phyloP scores from a whole-genome alignment of 192 early-diverging fungal genomes.

The Backusella australiensis region DNA sequence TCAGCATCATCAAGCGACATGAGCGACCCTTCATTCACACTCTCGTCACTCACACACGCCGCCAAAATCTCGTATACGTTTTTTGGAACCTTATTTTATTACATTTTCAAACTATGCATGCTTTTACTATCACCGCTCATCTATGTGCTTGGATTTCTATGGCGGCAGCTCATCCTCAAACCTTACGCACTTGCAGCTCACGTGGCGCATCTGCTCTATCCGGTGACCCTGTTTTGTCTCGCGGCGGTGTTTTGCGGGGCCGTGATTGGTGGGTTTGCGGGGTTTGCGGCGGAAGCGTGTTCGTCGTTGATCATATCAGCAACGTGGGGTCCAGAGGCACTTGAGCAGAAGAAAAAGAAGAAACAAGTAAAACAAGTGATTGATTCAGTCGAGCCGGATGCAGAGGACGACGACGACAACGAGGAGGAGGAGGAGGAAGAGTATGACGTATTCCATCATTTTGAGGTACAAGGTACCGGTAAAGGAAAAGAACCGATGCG shows the following conservation, averaged over 20 bases:
- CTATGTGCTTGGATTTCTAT: neutral
- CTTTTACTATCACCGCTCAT: neutral
- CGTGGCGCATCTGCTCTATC: conserved; percentile 24
- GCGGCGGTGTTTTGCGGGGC: conserved; percentile 24
- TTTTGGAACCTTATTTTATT: neutral
- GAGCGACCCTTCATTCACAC: too few species aligned
- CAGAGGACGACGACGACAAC: neutral
- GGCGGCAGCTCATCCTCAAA: neutral
- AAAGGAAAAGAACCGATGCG: neutral
- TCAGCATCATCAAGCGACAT: neutral
- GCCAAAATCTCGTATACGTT: neutral
- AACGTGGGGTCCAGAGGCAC: conserved; percentile 22
- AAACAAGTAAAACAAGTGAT: neutral
- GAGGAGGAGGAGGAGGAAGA: neutral
- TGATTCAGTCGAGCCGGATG: neutral
- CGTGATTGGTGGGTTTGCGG: conserved; percentile 33
- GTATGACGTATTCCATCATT: neutral
- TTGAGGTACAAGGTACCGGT: neutral
- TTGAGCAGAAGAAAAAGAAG: neutral
- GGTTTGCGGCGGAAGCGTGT: conserved; percentile 27
- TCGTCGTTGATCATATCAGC: conserved; percentile 23
- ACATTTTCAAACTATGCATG: neutral
- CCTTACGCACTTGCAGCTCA: conserved; percentile 9
- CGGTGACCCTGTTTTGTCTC: conserved; percentile 29
- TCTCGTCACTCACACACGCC: neutral